A percentile compares a stretch with the other conserved stretches of the same genome.
Conservation (phyloP, 257 asterid genomes). For the Penstemon newberryi region DNA sequence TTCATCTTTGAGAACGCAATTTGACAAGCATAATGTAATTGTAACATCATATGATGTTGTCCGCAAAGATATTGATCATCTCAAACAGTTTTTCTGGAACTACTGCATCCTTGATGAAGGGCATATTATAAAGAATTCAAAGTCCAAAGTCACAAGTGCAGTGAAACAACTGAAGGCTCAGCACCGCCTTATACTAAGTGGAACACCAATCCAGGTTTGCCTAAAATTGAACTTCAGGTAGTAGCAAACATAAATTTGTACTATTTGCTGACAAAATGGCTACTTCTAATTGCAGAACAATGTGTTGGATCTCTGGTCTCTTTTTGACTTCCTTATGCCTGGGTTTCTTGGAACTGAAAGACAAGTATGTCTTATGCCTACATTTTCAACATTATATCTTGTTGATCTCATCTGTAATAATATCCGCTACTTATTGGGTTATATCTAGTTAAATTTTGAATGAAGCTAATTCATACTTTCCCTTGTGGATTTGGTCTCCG, state of each 20-base stretch:
- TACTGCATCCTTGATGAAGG: constrained; percentile 98
- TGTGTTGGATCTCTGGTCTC: constrained; percentile 98
- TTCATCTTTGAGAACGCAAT: constrained; percentile 57
- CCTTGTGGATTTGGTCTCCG: constrained; percentile 6
- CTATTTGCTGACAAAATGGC: constrained; percentile 33
- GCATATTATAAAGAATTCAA: constrained; percentile 86
- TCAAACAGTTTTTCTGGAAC: constrained; percentile 75
- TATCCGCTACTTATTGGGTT: neutral
- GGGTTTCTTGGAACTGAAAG: constrained; percentile 99
- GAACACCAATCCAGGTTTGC: constrained; percentile 97
- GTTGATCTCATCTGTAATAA: constrained; percentile 3
- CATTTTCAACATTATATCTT: constrained; percentile 11
- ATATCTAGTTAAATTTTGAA: constrained; percentile 3
- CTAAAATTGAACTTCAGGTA: constrained; percentile 23
- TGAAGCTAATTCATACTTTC: constrained; percentile 17
- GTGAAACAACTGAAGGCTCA: constrained; percentile 91
- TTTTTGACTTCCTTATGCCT: constrained; percentile 99
- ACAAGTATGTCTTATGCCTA: constrained; percentile 67
- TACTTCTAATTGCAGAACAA: constrained; percentile 76
- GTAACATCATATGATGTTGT: constrained; percentile 93
- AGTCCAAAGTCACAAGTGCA: constrained; percentile 90
- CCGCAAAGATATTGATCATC: constrained; percentile 88
- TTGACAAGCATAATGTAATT: constrained; percentile 73
- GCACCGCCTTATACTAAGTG: constrained; percentile 97
- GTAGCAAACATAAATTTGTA: constrained; percentile 21